Evolutionary conservation across 2,329 filamentous ascomycete species (phyloP), one percentile per base, ranked within the genome.

Genomic region (Claviceps africana): DNA sequence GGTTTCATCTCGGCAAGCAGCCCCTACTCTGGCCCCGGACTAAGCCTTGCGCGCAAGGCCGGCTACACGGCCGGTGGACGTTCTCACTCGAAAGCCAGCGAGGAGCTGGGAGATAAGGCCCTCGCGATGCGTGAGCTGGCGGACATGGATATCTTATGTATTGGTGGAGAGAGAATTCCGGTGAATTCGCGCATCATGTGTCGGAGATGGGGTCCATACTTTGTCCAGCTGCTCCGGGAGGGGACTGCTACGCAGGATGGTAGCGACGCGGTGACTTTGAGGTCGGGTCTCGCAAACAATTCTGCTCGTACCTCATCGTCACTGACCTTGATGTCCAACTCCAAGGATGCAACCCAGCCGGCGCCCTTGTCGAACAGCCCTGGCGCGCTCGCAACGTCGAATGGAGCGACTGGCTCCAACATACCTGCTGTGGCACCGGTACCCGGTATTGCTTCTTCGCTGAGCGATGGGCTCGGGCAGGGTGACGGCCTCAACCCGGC

Each of bases 81-180:
- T 19, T 79, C 77, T 35, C 79, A 94, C 58, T 87, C 84, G 10
- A 76, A 79, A 35, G 85, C 86, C 13, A 90, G 90, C 1, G 85
- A 94, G 60, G 87, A 95, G 56, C 73, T 98, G 15, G 93, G 93
- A 5, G 84, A 87, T 57, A 81, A 88, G 65, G 86, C 88, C 0
- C 72, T 95, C 56, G 77, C 77, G 1, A 73, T 95, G 64, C 81
- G 82, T n/a, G 93, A 97, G 66, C 73, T 98, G 52, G 79, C 88
- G 2, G 93, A 98, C 61, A 98, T 98, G 93, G 93, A 97, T 62
- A 87, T 98, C 54, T 75, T 97, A 30, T 93, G 91, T 50, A 83
- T 95, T 43, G 86, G 86, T 21, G 91, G 91, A 22, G 91, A 96
- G 64, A 81, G 90, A 19, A 88, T 97, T 58, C 88, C 93, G 0